Evolutionary conservation across 805 yeast genomes (phyloP), one percentile per base, ranked within the genome.

Genomic region (Ogataea pignaliae): DNA sequence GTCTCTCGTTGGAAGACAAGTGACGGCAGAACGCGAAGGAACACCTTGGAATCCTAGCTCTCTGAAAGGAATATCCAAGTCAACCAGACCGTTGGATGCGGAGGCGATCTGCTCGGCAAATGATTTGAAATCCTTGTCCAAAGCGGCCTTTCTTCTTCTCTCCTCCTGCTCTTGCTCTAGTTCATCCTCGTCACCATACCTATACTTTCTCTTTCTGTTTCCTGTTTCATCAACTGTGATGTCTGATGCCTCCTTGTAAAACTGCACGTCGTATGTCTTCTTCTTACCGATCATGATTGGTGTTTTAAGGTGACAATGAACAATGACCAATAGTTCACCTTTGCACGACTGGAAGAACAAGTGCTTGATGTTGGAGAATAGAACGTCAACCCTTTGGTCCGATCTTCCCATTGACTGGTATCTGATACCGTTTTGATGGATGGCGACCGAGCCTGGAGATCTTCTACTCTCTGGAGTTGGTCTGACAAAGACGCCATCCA

Each of bases 401-500:
- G 82, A 73, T 59, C 90, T 79, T 51, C 88, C 74, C 12, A 93
- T 83, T 1, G 95, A 84, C 61, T 88, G 95, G 65, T 90, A 93
- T 56, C 98, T 77, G 51, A 93, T 77, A 79, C 99, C 99, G 65
- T 91, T 93, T 63, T 88, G 95, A 66, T 91, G 99, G 48, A 91
- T 88, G 50, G 88, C 87, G 44, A 91, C 77, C 15, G 83, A 78
- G 30, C 98, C 97, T 12, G 97, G 91, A 28, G 85, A 81, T 65
- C 96, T 87, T 63, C 91, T 91, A n/a, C 97, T 85, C 63, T 91
- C 99, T 1, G 97, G 97, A 39, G 90, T 88, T 34, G 99, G 99
- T 63, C 98, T 83, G 40, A 90, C 85, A 61, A 83, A 88, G 1
- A 93, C 90, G 48, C 84, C 83, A 51, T 91, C 98, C 51, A 93